Evolutionary conservation across 371 early-diverging fungal species (phyloP).

Genomic region (Rhizopus stolonifer): DNA sequence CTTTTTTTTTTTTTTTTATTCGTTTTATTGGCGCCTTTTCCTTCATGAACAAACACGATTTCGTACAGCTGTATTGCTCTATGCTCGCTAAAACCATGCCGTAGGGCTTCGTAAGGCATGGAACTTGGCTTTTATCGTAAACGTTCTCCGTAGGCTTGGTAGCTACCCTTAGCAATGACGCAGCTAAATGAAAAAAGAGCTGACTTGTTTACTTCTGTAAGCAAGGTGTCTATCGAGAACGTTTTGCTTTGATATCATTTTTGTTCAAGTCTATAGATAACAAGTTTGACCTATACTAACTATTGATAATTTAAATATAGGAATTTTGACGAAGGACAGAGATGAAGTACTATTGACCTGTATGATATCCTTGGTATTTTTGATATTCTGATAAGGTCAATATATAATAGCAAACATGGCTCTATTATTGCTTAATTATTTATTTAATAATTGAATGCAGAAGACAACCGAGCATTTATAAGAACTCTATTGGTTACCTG

Average conservation of each 20-base stretch:
- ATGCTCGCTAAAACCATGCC: not conserved
- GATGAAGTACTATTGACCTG: too few species aligned
- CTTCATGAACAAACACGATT: not conserved
- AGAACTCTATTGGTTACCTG: too few species aligned
- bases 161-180: not conserved
- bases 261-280: not conserved
- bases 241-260: slow-evolving; percentile 1
- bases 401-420: too few species aligned
- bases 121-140: too few species aligned
- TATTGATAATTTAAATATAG: not conserved
- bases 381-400: too few species aligned
- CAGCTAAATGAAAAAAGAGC: not conserved
- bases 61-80: not conserved
- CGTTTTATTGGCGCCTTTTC: too few species aligned
- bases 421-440: too few species aligned
- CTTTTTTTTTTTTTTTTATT: too few species aligned
- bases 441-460: too few species aligned
- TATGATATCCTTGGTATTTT: not conserved
- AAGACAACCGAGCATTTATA: too few species aligned
- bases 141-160: slow-evolving; percentile 2
- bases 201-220: not conserved
- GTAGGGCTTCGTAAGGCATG: slow-evolving; percentile 1
- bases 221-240: slow-evolving; percentile 1
- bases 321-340: too few species aligned
- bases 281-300: not conserved